phyloP scores from a whole-genome alignment of 129 eudicot species.

The Kitagawia praeruptora region DNA sequence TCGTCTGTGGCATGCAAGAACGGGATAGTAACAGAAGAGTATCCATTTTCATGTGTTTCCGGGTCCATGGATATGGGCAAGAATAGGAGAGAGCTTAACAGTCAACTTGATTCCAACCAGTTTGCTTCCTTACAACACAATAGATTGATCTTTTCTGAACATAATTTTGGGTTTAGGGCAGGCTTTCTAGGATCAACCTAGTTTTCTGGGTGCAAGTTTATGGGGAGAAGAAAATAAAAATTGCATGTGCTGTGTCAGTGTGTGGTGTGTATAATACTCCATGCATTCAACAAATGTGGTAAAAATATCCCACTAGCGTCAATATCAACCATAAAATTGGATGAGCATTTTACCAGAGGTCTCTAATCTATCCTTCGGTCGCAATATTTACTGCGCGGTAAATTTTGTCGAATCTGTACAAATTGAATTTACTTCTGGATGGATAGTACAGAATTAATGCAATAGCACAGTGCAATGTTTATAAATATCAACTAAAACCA shows the following conservation, averaged over 20 bases:
- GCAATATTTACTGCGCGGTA: background rate
- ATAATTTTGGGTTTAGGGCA: background rate
- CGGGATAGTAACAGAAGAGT: constrained; percentile 26
- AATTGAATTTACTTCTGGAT: background rate
- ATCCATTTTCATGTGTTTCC: constrained; percentile 13
- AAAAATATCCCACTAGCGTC: background rate
- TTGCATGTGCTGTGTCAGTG: background rate
- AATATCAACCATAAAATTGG: background rate
- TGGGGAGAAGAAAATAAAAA: background rate
- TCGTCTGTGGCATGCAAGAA: constrained; percentile 19
- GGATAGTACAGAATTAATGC: background rate
- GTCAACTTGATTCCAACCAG: background rate
- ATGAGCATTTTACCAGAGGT: background rate
- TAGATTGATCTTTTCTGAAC: background rate
- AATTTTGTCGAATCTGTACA: background rate
- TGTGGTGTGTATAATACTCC: constrained; percentile 1
- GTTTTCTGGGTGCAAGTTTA: constrained; percentile 5
- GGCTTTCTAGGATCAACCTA: background rate
- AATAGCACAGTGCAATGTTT: background rate
- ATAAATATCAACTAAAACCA: no score
- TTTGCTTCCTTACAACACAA: background rate
- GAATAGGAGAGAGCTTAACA: background rate
- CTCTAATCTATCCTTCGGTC: background rate
- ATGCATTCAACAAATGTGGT: background rate
- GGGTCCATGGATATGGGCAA: background rate